Base-by-base conservation (phyloP, 768 basidiomycete species). In the Auricularia cornea region DNA sequence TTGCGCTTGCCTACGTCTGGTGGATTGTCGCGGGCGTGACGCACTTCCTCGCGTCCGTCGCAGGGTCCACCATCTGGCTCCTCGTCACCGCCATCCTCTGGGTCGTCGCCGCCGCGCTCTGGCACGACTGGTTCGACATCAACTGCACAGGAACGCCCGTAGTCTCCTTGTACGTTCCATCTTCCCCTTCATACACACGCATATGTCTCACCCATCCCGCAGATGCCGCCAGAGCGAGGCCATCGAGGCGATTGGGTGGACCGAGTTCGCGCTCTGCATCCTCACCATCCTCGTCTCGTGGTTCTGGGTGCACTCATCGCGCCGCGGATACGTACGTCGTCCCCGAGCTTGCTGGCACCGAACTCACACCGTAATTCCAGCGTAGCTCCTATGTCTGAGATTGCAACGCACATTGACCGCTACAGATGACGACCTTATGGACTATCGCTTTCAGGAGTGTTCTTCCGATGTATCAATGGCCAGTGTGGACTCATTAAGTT, bases 21-120 rank as follows among this genome's bases (percentile, higher is more conserved):
- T 91, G 87, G 85, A 82, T 87, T 52, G 73, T 87, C 41, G 84
- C 85, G 61, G 85, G 86, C 59, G 82, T 81, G 3, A 80, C 82
- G 56, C 85, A 87, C 71, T 72, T 89, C 51, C 78, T 92, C 26
- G 89, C 89, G n/a, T 86, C 83, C 71, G 78, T 92, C 51, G 88
- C 90, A 28, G 88, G 88, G 66, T 92, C 90, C 20, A 81, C 90
- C 23, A 71, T 86, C 62, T 92, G 90, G 90, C 76, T 92, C 32
- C 71, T 84, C 30, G 70, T 86, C 40, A 89, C 89, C 2, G 76
- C 81, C 5, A 71, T 81, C 5, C 70, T 91, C 68, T 92, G 90
- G 90, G 90, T 86, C 51, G 76, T 78, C 23, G 83, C 86, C 51
- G 81, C 88, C 16, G 89, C 86, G 28, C 69, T 89, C 33, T 84